Evolutionary conservation across 169 alveolate genomes (phyloP), one percentile per base, ranked within the genome.

Genomic region (Blepharisma undulans): DNA sequence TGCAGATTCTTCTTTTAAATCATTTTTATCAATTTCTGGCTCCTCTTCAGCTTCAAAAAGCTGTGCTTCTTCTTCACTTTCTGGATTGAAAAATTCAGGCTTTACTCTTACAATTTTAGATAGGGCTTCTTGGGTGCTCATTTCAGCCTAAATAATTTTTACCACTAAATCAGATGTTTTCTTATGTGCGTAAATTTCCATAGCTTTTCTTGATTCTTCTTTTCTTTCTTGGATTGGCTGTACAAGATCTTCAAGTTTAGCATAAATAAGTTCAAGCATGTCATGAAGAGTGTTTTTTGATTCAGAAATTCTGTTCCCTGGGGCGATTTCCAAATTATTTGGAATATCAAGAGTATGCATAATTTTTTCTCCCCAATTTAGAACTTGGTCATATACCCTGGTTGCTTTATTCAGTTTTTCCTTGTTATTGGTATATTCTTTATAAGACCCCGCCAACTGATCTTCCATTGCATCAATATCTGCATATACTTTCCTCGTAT

Each of bases 51-150:
- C 48, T 22, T 74, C 80, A 25, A 29, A 74, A 74, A 74, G 33
- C 33, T 74, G 36, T 10, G 33, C 87, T 32, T 79, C 87, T 29
- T 79, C 61, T 21, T 79, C 87, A 33, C 61, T 79, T 25, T 79
- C 61, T 33, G 80, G 29, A 18, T 79, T 32, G 60, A 32, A 30
- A 79, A 22, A 25, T 10, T 32, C 87, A 25, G 60, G 34, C 61
- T 33, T 79, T n/a, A 79, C 89, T 59, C 89, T 82, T 14, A 82
- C 48, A 22, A 82, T 82, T 82, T 82, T 82, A 22, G 72, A 36
- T 6, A 82, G 60, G 29, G 89, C 89, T 25, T 82, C 89, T 34
- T 82, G 76, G 60, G 89, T 82, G 78, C 89, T 82, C 89, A 82
- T 82, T 82, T 82, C 66, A 48, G 66, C 89, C 89, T 30, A 32